These are phyloP conservation scores for Boletus subluridellus DNA, from an alignment of 1,284 basidiomycete genomes.

Conservation along the genomic window DNA sequence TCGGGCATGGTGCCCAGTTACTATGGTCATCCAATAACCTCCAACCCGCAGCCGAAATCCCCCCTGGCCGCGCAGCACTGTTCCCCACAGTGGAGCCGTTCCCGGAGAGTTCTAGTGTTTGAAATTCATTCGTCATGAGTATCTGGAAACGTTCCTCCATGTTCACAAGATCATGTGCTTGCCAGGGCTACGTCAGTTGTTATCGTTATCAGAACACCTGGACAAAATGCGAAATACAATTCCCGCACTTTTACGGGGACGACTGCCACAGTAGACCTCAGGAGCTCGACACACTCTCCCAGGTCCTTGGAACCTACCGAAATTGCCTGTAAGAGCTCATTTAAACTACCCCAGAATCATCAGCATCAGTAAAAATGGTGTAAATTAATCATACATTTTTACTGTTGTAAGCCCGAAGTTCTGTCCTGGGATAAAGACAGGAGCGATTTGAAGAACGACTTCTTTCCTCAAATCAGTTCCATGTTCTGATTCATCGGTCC, in stretches of 20 bases:
- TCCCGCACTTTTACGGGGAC: slow-evolving; percentile 20
- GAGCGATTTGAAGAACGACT: slow-evolving; percentile 45
- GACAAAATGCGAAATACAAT: neutral
- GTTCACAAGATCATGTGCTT: slow-evolving; percentile 42
- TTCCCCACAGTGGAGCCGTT: neutral
- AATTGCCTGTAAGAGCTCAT: slow-evolving; percentile 19
- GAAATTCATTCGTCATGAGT: slow-evolving; percentile 31
- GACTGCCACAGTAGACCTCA: slow-evolving; percentile 7
- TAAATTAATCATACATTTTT: slow-evolving; percentile 37
- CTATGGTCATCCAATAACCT: slow-evolving; percentile 39
- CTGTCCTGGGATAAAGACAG: slow-evolving; percentile 43
- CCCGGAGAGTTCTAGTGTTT: neutral
- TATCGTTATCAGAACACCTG: neutral
- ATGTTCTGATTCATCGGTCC: slow-evolving; percentile 30
- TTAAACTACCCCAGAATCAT: slow-evolving; percentile 20
- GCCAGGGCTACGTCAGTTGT: slow-evolving; percentile 43
- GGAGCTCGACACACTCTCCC: slow-evolving; percentile 17
- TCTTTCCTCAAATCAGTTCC: slow-evolving; percentile 44
- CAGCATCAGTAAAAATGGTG: slow-evolving; percentile 2
- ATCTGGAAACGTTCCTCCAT: slow-evolving; percentile 55
- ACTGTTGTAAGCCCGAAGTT: slow-evolving; percentile 22
- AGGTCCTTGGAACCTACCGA: slow-evolving; percentile 21
- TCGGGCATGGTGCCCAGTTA: slow-evolving; percentile 62
- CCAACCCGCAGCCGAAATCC: slow-evolving; percentile 46
- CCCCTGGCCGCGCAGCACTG: neutral